Base-by-base conservation (phyloP, 2,329 filamentous ascomycete species). In the Curvularia sp. region DNA sequence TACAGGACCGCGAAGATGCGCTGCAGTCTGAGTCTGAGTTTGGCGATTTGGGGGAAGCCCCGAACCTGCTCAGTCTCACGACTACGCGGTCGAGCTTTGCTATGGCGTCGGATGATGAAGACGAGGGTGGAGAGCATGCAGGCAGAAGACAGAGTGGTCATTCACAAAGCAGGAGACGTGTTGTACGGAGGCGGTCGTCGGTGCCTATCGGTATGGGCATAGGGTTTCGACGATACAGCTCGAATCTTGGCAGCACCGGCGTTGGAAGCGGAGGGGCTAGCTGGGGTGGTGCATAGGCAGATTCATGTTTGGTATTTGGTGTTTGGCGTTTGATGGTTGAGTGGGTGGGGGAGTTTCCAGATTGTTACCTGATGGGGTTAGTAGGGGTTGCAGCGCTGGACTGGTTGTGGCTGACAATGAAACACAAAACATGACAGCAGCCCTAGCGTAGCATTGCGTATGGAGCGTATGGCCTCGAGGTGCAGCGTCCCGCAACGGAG, bases 151-250 rank as follows among this genome's bases (percentile, higher is more conserved):
- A 66, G 18, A 60, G 65, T 25, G 70, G 66, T 30, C 70, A 72
- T 41, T 74, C 74, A 8, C 67, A 77, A 4, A 72, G 76, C 32
- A 71, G 71, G 46, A 70, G 70, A 18, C 69, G 70, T 34, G 63
- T 59, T 23, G 60, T 78, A 7, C 69, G 74, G 53, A 74, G 79
- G 54, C 74, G 72, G 45, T 77, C 77, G 3, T 80, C 78, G 1
- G 76, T 80, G 28, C 80, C 80, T 0, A 73, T 82, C 32, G 80
- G 80, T 1, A 80, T 81, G 78, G 79, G 80, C 1, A 55, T 71
- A 12, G 79, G 80, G 0, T 80, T 82, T 45, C 72, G 78, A 47
- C 61, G 79, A 23, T 75, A 78, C 53, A 81, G 80, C 57, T 80
- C 79, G 28, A 82, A 82, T 59, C 57, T 82, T 27, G 80, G 80